Evolutionary conservation across 805 yeast species (phyloP), one percentile per base, ranked within the genome.

Genomic region (Yarrowia phangngaensis): DNA sequence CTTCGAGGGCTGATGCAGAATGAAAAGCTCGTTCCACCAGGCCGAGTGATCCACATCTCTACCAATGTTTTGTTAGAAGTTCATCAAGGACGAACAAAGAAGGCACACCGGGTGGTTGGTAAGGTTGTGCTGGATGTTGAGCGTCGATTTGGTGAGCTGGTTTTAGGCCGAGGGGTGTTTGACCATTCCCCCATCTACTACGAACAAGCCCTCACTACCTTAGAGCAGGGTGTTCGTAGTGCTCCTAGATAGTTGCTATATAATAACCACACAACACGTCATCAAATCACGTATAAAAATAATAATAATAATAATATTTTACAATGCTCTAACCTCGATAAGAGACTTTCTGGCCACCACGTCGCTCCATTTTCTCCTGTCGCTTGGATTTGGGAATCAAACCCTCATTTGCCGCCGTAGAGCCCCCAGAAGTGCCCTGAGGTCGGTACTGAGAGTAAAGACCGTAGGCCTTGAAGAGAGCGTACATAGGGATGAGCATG

Each of bases 11-110:
- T 51, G 11, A 64, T 64, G 67, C 54, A 54, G 26, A 54, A 54
- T 45, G 66, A 64, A 46, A 64, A 64, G 50, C 58, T 64, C 9
- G 59, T 62, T 2, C 67, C 67, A 5, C 67, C 67, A 0, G 67
- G 67, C 1, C 56, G 57, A n/a, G 58, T 64, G 8, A 62, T 60
- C 43, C 65, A 63, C 31, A 30, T 63, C 27, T 56, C 58, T 14
- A 56, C 64, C n/a, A 55, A 55, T 27, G 56, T 60, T 3, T 55
- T 63, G 12, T 58, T 60, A 28, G 59, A 58, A 35, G 52, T 56
- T 4, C 61, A 59, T 71, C 80, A 77, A 60, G 99, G 98, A 27
- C 82, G 79, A 64, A 89, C 97, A 0, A 92, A 92, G 63, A 98
- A 98, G 63, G 95, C 97, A 33, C 80, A 87, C 65, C 82, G 82